These are phyloP conservation scores for Termitomyces sp. DNA, from an alignment of 768 basidiomycete species.

Conservation along the genomic window DNA sequence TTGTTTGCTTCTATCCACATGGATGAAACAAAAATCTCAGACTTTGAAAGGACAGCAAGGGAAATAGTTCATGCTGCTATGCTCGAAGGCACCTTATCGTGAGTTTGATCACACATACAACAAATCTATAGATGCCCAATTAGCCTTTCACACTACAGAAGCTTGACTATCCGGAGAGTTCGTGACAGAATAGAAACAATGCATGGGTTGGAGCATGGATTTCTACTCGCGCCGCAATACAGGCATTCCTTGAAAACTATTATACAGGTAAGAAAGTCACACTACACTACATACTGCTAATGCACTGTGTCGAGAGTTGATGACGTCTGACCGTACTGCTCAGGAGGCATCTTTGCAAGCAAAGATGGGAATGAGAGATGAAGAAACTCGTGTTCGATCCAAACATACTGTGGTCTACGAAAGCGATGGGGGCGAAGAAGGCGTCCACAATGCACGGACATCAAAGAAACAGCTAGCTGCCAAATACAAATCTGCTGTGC, in stretches of 20 bases:
- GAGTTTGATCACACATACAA: not conserved
- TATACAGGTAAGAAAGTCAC: conserved; percentile 30
- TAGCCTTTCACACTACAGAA: conserved; percentile 21
- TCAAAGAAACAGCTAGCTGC: not conserved
- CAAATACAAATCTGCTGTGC: conserved; percentile 35
- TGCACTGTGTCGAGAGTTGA: not conserved
- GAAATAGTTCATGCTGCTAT: conserved; percentile 23
- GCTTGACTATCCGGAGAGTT: conserved; percentile 46
- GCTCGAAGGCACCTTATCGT: conserved; percentile 29
- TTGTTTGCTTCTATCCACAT: conserved; percentile 9
- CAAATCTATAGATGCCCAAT: not conserved
- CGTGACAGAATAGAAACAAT: conserved; percentile 46
- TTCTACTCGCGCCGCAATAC: conserved; percentile 39
- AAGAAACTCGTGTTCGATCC: not conserved
- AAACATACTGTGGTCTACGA: not conserved
- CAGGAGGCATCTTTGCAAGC: conserved; percentile 13
- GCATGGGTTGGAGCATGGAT: conserved; percentile 39
- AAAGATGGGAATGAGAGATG: conserved; percentile 5
- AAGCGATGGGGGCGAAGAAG: not conserved
- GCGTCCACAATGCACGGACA: not conserved
- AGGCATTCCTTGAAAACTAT: conserved; percentile 44
- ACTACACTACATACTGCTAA: too few species aligned
- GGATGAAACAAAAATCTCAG: conserved; percentile 23
- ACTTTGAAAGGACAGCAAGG: conserved; percentile 28
- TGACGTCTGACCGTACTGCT: not conserved